Evolutionary conservation across 208 protist species (phyloP), one percentile per base, ranked within the genome.

Genomic region (Leishmania tropica): DNA sequence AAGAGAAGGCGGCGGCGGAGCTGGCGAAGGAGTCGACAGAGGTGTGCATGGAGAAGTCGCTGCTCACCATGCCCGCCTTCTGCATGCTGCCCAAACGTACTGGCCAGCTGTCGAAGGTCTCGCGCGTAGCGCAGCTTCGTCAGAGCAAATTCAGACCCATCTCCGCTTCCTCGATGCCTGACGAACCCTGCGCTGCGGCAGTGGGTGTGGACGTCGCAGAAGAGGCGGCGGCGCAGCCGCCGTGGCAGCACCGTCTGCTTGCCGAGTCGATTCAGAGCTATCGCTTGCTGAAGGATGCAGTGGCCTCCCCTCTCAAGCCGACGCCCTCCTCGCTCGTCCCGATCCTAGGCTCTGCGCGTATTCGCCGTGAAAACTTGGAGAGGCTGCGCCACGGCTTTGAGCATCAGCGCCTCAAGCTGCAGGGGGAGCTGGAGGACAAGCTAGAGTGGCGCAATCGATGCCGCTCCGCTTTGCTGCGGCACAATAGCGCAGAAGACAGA

Each of bases 341-440:
- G 8, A 56, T 82, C n/a, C 37, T 75, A 1, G 62, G 37, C 47
- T 76, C 80, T 13, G 73, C 67, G 10, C 76, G 53, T 13, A 56
- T 64, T 53, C 80, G 80, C 3, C 48, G 77, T 13, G 70, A 67
- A 8, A 88, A 88, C 75, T 11, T 90, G 17, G 83, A 83, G 45
- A 78, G 84, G 17, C 77, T 79, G 77, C 84, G 81, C 3, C 86
- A 93, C 75, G 62, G 51, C 37, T 97, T 97, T 83, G 92, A 95
- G 7, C 81, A 96, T 72, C 74, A 87, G 45, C 87, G 89, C 48
- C 89, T 89, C 77, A 40, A 45, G 17, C 80, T 88, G 68, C 89
- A 97, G 40, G 83, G 86, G 1, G 81, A 92, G 6, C 74, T 97
- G 82, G 87, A 92, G 80, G 79, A 89, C 10, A 86, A 87, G 75